Evolutionary conservation across 345 rosid genomes (phyloP).

Genomic region (Erodium maritimum): DNA sequence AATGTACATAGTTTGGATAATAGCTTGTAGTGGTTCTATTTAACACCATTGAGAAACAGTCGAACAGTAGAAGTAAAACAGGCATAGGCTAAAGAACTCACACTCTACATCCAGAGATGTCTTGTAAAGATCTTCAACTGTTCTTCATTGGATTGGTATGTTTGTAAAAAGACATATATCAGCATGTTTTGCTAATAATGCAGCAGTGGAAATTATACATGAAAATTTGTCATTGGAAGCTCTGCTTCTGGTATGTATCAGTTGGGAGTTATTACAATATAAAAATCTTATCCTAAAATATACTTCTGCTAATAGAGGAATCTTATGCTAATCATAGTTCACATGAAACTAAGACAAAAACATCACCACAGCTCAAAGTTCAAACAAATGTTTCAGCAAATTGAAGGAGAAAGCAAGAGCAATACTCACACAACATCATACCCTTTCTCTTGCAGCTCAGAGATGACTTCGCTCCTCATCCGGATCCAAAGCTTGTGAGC

Average conservation of each 20-base stretch:
- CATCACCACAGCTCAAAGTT: background rate
- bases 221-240: too few relatives aligned
- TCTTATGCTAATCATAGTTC: too few relatives aligned
- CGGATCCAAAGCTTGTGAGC: slow-evolving; percentile 70
- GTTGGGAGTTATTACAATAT: too few relatives aligned
- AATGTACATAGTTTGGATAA: too few relatives aligned
- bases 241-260: too few relatives aligned
- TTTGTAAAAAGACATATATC: slow-evolving; percentile 25
- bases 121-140: slow-evolving; percentile 18
- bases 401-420: background rate
- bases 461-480: slow-evolving; percentile 82
- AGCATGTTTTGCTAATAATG: slow-evolving; percentile 15
- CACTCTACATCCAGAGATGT: slow-evolving; percentile 18
- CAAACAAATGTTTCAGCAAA: too few relatives aligned
- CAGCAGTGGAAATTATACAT: slow-evolving; percentile 11
- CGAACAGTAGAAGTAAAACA: slow-evolving; percentile 46
- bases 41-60: slow-evolving; percentile 55
- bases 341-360: too few relatives aligned
- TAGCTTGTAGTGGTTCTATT: slow-evolving; percentile 46
- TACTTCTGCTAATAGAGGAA: too few relatives aligned
- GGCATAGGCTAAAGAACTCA: slow-evolving; percentile 42
- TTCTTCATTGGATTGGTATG: slow-evolving; percentile 13
- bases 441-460: slow-evolving; percentile 80
- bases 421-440: slow-evolving; percentile 43
- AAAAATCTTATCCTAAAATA: too few relatives aligned